A percentile compares a stretch with the other conserved stretches of the same genome.
These are phyloP conservation scores for Hygrophoropsis aurantiaca DNA, from an alignment of 768 basidiomycete genomes.

Conservation along the genomic window DNA sequence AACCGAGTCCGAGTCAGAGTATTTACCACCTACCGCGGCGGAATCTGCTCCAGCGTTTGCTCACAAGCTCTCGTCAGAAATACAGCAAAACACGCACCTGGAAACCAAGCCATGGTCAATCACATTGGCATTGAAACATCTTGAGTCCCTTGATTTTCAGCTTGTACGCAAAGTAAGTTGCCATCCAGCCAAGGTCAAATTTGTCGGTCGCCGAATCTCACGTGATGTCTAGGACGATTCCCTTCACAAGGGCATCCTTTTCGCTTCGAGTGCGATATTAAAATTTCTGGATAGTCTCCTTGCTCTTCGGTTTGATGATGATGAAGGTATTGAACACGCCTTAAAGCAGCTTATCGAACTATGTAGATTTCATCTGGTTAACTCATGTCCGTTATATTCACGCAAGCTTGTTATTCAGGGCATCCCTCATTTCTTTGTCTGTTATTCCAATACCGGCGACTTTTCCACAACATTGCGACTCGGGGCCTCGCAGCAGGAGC, in stretches of 20 bases:
- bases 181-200: background rate
- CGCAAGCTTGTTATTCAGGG: conserved; percentile 23
- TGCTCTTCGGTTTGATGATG: conserved; percentile 1
- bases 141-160: conserved; percentile 27
- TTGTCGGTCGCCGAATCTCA: conserved; percentile 3
- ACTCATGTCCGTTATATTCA: background rate
- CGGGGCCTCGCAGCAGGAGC: conserved; percentile 23
- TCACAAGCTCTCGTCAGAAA: conserved; percentile 1
- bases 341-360: conserved; percentile 9
- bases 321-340: conserved; percentile 4
- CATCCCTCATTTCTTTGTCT: conserved; percentile 28
- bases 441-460: conserved; percentile 53
- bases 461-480: conserved; percentile 46
- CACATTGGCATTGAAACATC: conserved; percentile 20
- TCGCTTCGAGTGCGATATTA: conserved; percentile 33
- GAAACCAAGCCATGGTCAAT: conserved; percentile 9
- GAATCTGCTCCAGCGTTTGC: conserved; percentile 18
- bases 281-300: conserved; percentile 27
- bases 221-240: conserved; percentile 28
- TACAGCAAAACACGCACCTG: background rate
- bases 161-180: conserved; percentile 26
- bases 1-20: conserved; percentile 47
- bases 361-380: conserved; percentile 15
- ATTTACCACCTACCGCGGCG: conserved; percentile 8
- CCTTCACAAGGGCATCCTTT: conserved; percentile 33